Conservation (phyloP, 2,329 filamentous ascomycete species). For the Penicillium corylophilum region DNA sequence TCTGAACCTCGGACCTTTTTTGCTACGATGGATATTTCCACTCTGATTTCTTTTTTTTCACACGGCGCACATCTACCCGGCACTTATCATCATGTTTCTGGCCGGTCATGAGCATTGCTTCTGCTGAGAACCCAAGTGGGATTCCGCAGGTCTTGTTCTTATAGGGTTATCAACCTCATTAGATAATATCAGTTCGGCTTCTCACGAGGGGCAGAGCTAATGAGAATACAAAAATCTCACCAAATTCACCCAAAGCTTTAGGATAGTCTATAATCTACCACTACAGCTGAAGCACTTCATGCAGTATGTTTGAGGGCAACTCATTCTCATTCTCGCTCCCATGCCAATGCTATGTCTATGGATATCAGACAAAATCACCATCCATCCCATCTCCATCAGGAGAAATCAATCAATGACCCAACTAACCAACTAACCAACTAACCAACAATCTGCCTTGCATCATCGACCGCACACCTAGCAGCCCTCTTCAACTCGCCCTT, state of each 20-base stretch:
- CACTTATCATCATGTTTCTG: neutral
- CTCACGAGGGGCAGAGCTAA: neutral
- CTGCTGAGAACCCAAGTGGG: neutral
- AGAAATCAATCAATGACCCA: neutral
- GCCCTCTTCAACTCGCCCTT: conserved; percentile 83
- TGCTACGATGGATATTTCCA: too few relatives aligned
- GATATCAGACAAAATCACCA: conserved; percentile 4
- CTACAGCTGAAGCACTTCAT: neutral
- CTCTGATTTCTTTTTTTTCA: neutral
- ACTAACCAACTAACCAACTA: conserved; percentile 33
- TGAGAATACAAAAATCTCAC: neutral
- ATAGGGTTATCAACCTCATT: neutral
- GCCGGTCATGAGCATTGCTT: neutral
- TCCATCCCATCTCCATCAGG: neutral
- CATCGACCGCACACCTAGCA: conserved; percentile 73
- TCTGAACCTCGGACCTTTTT: too few relatives aligned
- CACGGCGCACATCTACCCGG: neutral
- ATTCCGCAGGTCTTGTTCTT: neutral
- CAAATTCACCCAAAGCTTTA: neutral
- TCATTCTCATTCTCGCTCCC: neutral
- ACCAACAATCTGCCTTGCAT: conserved; percentile 55
- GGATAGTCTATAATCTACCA: neutral
- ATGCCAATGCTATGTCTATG: conserved; percentile 1
- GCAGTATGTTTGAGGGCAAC: neutral
- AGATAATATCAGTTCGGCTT: neutral